These are phyloP conservation scores for Jatropha multifida DNA, from an alignment of 441 rosid genomes.

Conservation along the genomic window DNA sequence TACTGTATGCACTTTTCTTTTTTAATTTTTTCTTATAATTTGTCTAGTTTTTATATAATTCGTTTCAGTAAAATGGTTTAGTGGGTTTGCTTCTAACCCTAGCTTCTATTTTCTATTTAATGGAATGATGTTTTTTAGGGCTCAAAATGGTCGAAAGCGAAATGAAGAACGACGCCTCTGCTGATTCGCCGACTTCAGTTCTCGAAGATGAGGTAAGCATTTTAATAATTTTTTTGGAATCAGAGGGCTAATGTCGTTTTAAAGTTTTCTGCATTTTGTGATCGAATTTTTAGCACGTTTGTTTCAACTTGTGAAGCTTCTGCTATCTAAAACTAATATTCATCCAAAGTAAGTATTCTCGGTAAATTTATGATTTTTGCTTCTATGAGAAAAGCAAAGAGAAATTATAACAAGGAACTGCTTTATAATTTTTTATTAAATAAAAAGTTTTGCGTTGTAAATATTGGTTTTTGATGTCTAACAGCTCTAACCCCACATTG, in stretches of 20 bases:
- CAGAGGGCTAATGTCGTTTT: background rate
- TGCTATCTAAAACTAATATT: background rate
- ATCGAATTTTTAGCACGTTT: background rate
- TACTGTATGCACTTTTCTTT: no score
- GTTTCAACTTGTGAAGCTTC: background rate
- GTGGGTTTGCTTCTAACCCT: background rate
- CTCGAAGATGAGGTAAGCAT: conserved; percentile 67
- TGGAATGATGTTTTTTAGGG: conserved; percentile 26
- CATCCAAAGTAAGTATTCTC: no score
- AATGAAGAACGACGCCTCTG: conserved; percentile 45
- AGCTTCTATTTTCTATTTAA: background rate
- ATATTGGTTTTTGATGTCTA: background rate
- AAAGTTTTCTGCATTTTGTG: background rate
- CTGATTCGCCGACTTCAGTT: conserved; percentile 88
- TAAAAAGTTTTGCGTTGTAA: background rate
- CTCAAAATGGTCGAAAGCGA: conserved; percentile 38
- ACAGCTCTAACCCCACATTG: background rate
- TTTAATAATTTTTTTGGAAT: background rate
- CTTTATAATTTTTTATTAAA: background rate
- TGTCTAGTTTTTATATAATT: no score
- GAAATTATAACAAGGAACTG: background rate
- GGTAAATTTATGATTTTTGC: background rate
- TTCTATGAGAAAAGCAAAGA: background rate
- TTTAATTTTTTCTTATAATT: no score
- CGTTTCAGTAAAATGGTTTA: no score